Evolutionary conservation across 1,284 basidiomycete genomes (phyloP).

Genomic region (Spongiforma sp.): DNA sequence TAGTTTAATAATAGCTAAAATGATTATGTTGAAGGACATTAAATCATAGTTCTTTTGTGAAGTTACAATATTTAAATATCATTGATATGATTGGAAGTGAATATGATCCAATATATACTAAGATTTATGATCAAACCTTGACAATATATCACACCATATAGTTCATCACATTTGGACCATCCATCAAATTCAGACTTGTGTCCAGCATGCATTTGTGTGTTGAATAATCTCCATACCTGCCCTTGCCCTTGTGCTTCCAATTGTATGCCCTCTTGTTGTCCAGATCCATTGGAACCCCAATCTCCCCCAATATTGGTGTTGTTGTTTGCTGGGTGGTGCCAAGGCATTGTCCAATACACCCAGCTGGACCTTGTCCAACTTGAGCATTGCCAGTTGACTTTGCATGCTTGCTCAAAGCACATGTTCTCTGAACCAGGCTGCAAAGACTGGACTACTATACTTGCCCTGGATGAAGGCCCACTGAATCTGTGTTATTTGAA

Average conservation of each 20-base stretch:
- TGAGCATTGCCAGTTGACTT: slow-evolving; percentile 84
- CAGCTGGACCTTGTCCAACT: slow-evolving; percentile 71
- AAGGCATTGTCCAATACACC: slow-evolving; percentile 26
- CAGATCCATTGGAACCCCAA: slow-evolving; percentile 95
- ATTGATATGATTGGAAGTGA: too few relatives aligned
- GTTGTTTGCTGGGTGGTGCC: too few relatives aligned
- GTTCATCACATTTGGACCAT: slow-evolving; percentile 83
- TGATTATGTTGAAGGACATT: too few relatives aligned
- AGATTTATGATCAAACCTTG: slow-evolving; percentile 79
- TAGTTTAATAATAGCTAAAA: too few relatives aligned
- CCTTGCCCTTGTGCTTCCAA: slow-evolving; percentile 12
- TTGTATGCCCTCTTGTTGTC: slow-evolving; percentile 85
- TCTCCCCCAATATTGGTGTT: slow-evolving; percentile 97
- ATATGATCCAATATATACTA: too few relatives aligned
- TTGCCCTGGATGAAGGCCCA: slow-evolving; percentile 90
- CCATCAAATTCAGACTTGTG: slow-evolving; percentile 88
- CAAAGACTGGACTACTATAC: slow-evolving; percentile 75
- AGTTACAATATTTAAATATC: too few relatives aligned
- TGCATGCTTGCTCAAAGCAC: slow-evolving; percentile 86
- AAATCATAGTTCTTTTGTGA: too few relatives aligned
- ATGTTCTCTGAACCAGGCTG: slow-evolving; percentile 77
- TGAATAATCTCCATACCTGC: slow-evolving; percentile 85
- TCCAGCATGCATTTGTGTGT: slow-evolving; percentile 89
- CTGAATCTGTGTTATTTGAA: slow-evolving; percentile 96
- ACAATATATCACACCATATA: slow-evolving; percentile 93